Evolutionary conservation across 2,329 filamentous ascomycete species (phyloP).

Genomic region (Penicillium brevicompactum): DNA sequence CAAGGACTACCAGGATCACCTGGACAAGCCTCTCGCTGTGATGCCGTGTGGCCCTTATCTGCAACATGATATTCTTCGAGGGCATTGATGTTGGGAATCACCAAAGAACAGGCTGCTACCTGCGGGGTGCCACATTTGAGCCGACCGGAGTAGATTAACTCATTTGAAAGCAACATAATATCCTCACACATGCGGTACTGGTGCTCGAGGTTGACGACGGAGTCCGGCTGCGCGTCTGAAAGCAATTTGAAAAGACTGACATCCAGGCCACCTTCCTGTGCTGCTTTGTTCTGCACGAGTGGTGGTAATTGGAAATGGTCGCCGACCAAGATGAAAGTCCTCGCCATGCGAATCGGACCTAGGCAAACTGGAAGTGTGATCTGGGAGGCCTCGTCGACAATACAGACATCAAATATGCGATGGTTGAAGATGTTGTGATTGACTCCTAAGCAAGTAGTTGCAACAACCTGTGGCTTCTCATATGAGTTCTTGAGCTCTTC

Average conservation of each 20-base stretch:
- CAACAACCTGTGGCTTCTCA: conserved; percentile 84
- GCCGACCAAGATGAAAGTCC: conserved; percentile 90
- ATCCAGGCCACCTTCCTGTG: conserved; percentile 82
- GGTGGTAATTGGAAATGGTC: conserved; percentile 97
- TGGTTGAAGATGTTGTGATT: conserved; percentile 86
- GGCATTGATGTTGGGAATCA: conserved; percentile 66
- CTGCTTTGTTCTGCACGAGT: conserved; percentile 88
- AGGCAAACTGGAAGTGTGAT: conserved; percentile 95
- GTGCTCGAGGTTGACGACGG: conserved; percentile 88
- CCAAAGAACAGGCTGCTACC: conserved; percentile 70
- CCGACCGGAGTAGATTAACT: conserved; percentile 85
- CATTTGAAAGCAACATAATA: conserved; percentile 92
- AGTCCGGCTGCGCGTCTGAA: conserved; percentile 82
- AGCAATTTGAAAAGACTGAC: conserved; percentile 91
- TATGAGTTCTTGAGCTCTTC: conserved; percentile 83
- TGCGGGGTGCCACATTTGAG: conserved; percentile 83
- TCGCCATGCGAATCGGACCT: conserved; percentile 89
- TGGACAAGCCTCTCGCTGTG: conserved; percentile 55
- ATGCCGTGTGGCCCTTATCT: conserved; percentile 21
- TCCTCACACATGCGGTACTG: conserved; percentile 99
- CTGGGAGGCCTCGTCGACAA: conserved; percentile 96
- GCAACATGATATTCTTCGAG: conserved; percentile 60
- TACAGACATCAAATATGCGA: conserved; percentile 94
- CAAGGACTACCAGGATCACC: conserved; percentile 57
- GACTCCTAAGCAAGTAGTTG: conserved; percentile 91